These are phyloP conservation scores for Dictyostelium brefeldianum DNA, from an alignment of 78 protist genomes.

Conservation along the genomic window DNA sequence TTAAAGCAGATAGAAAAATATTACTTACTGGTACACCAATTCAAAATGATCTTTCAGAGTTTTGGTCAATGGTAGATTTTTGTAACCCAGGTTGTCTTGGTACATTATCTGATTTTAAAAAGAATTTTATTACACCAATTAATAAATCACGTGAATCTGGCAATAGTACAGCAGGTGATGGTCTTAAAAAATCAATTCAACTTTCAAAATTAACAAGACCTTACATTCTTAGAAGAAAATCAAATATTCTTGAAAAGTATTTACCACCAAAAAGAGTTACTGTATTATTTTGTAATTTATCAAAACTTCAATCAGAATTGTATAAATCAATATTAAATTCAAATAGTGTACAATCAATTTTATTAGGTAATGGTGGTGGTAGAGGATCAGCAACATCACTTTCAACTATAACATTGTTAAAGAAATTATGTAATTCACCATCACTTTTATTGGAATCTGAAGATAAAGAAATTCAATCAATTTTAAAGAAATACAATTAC, in stretches of 20 bases:
- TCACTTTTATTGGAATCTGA: constrained; percentile 1
- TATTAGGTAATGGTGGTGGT: background rate
- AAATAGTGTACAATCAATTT: background rate
- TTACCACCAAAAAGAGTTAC: constrained; percentile 90
- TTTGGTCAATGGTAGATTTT: constrained; percentile 87
- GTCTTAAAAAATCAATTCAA: constrained; percentile 27
- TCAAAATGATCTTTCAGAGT: constrained; percentile 90
- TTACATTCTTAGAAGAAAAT: constrained; percentile 88
- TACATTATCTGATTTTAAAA: constrained; percentile 15
- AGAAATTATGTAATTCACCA: constrained; percentile 84
- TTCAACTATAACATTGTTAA: constrained; percentile 66
- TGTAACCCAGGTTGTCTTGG: constrained; percentile 87
- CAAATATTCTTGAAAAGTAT: constrained; percentile 69
- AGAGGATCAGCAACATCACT: constrained; percentile 12
- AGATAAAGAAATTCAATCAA: background rate
- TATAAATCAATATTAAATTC: constrained; percentile 46
- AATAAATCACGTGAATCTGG: constrained; percentile 23
- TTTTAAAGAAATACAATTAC: background rate
- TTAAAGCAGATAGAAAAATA: constrained; percentile 70
- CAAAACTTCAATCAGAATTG: constrained; percentile 48
- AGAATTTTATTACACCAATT: constrained; percentile 53
- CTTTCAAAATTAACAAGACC: constrained; percentile 40
- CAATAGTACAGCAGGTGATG: background rate
- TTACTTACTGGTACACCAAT: constrained; percentile 94
- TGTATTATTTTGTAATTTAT: constrained; percentile 73